Base-by-base conservation (phyloP, 2,329 filamentous ascomycete species). In the Colletotrichum australisinense region DNA sequence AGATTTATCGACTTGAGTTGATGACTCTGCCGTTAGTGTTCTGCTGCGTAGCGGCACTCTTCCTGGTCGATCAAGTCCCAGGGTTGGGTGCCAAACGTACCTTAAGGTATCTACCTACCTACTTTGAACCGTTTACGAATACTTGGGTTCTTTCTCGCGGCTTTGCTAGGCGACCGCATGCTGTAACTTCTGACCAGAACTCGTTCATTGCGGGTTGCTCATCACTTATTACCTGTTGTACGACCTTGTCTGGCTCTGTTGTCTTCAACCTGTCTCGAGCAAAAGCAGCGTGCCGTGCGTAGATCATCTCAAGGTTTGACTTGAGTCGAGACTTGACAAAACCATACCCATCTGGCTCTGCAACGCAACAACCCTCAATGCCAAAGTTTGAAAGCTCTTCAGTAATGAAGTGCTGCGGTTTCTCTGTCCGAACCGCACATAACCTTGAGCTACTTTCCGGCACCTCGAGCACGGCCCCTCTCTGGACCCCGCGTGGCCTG, bases 381-480 rank as follows among this genome's bases (percentile, higher is more conserved):
- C n/a, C 35, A n/a, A 46, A 38, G 24, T 62, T 63, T 60, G 58
- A 28, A 24, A 60, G 57, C 57, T 35, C 32, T 35, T 35, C 32
- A 35, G 32, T 35, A 35, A 12, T 35, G 32, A 35, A 35, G 32
- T 35, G 11, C 32, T 35, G 32, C 11, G 32, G 32, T 68, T 42
- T 11, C 49, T 35, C 49, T 26, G 62, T n/a, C 30, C 35, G 59
- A 42, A 35, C 60, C 49, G 60, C 26, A 30, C 24, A n/a, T 19
- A 22, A 49, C 19, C 42, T 49, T 19, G 5, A 30, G 60, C 19
- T 53, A 22, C 42, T 63, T 32, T 52, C 26, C 42, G 42, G 42
- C 42, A 53, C 60, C 60, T 49, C 8, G 42, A 63, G 35, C 52
- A 69, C 59, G 67, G 60, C 57, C 42, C 65, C 42, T 24, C 38